These are phyloP conservation scores for Didymella keratinophila DNA, from an alignment of 2,329 filamentous ascomycete species.

Conservation along the genomic window DNA sequence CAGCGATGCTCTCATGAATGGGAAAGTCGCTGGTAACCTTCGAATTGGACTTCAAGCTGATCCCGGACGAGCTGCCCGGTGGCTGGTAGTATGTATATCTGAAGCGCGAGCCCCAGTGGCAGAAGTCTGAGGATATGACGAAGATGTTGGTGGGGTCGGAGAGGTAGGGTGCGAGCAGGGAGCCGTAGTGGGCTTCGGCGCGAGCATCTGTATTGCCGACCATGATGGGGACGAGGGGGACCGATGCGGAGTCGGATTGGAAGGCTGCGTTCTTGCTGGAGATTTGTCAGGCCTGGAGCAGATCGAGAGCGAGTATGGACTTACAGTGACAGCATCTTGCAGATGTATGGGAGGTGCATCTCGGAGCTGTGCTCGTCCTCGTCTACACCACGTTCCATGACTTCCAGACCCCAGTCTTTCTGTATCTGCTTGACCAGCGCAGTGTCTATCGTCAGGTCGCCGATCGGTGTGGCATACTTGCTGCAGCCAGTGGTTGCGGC, in stretches of 20 bases:
- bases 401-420: slow-evolving; percentile 38
- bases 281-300: slow-evolving; percentile 15
- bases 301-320: background rate
- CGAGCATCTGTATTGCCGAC: slow-evolving; percentile 74
- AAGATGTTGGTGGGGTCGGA: slow-evolving; percentile 79
- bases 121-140: slow-evolving; percentile 93
- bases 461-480: slow-evolving; percentile 77
- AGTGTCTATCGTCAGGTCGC: slow-evolving; percentile 71
- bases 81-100: slow-evolving; percentile 81
- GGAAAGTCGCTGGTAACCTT: slow-evolving; percentile 57
- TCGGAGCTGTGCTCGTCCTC: slow-evolving; percentile 91
- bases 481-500: slow-evolving; percentile 78
- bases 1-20: slow-evolving; percentile 86
- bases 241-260: slow-evolving; percentile 62
- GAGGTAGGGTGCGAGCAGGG: slow-evolving; percentile 79
- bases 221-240: slow-evolving; percentile 83
- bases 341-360: slow-evolving; percentile 95
- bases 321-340: slow-evolving; percentile 71
- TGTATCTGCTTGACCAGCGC: slow-evolving; percentile 59
- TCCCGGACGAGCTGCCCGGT: slow-evolving; percentile 50
- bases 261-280: slow-evolving; percentile 41
- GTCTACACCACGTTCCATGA: slow-evolving; percentile 72
- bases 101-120: slow-evolving; percentile 91
- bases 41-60: slow-evolving; percentile 48
- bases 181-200: slow-evolving; percentile 73